A percentile compares a stretch with the other conserved stretches of the same genome.
Evolutionary conservation across 495 filamentous ascomycete genomes (phyloP).

Genomic region (Penicillium cinerascens): DNA sequence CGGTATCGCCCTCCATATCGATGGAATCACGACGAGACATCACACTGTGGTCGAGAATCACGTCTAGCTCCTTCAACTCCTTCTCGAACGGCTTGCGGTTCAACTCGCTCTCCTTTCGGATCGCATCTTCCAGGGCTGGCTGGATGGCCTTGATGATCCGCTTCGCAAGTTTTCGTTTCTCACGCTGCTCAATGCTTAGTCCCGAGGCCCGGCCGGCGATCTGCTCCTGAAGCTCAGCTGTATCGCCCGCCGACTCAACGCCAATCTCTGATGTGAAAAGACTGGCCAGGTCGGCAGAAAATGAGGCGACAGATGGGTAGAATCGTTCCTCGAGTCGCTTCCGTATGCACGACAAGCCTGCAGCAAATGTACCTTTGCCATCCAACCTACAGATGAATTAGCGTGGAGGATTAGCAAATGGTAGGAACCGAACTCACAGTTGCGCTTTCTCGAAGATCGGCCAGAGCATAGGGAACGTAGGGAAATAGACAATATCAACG

Average conservation of each 20-base stretch:
- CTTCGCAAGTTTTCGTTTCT: slow-evolving; percentile 69
- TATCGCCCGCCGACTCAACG: slow-evolving; percentile 49
- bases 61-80: slow-evolving; percentile 68
- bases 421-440: slow-evolving; percentile 49
- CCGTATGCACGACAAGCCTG: slow-evolving; percentile 60
- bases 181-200: slow-evolving; percentile 61
- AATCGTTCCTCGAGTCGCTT: slow-evolving; percentile 63
- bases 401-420: slow-evolving; percentile 8
- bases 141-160: slow-evolving; percentile 80
- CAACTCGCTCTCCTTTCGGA: slow-evolving; percentile 76
- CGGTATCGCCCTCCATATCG: slow-evolving; percentile 26
- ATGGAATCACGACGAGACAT: slow-evolving; percentile 40
- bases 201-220: slow-evolving; percentile 51
- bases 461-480: slow-evolving; percentile 71
- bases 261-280: slow-evolving; percentile 68
- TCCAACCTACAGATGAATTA: slow-evolving; percentile 62
- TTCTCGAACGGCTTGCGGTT: slow-evolving; percentile 64
- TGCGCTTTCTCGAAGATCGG: slow-evolving; percentile 78
- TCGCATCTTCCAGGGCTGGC: slow-evolving; percentile 68
- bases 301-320: slow-evolving; percentile 71
- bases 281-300: slow-evolving; percentile 66
- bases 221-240: slow-evolving; percentile 50
- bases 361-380: slow-evolving; percentile 63
- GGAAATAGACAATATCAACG: slow-evolving; percentile 87
- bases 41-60: slow-evolving; percentile 61